Conservation (phyloP, 139 green algal species). For the Pycnococcus provasolii region DNA sequence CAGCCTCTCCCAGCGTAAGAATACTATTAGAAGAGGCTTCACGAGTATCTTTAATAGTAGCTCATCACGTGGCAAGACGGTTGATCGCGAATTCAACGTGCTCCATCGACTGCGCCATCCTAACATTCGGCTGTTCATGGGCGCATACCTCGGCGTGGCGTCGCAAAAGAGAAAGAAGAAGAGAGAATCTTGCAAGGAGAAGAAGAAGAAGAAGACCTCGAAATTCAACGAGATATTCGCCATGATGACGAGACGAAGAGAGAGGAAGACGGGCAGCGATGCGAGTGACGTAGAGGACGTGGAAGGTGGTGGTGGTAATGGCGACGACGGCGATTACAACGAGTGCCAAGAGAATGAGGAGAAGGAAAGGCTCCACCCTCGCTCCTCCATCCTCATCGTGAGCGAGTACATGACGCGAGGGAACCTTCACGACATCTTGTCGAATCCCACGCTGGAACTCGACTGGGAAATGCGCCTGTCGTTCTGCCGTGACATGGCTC, state of each 20-base stretch:
- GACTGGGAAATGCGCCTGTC: background rate
- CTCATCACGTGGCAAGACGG: too few species aligned
- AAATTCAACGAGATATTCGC: background rate
- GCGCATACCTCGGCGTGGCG: background rate
- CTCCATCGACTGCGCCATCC: slow-evolving; percentile 12
- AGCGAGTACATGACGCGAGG: slow-evolving; percentile 21
- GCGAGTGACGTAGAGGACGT: background rate
- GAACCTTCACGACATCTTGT: slow-evolving; percentile 15
- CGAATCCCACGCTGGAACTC: background rate
- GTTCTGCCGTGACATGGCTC: background rate
- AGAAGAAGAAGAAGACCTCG: background rate
- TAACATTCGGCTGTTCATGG: slow-evolving; percentile 24
- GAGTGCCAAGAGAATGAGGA: too few species aligned
- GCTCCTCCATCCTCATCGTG: background rate
- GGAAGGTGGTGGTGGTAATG: background rate
- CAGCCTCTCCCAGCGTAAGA: too few species aligned
- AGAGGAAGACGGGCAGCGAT: background rate
- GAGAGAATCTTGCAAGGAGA: too few species aligned
- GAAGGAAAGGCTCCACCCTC: too few species aligned
- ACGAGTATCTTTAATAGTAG: too few species aligned
- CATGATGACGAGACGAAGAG: background rate
- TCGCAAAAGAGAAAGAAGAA: background rate
- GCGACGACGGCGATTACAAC: background rate
- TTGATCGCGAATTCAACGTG: background rate
- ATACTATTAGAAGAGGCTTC: too few species aligned